These are phyloP conservation scores for Pestalotiopsis sp. DNA, from an alignment of 2,329 filamentous ascomycete genomes.

Conservation along the genomic window DNA sequence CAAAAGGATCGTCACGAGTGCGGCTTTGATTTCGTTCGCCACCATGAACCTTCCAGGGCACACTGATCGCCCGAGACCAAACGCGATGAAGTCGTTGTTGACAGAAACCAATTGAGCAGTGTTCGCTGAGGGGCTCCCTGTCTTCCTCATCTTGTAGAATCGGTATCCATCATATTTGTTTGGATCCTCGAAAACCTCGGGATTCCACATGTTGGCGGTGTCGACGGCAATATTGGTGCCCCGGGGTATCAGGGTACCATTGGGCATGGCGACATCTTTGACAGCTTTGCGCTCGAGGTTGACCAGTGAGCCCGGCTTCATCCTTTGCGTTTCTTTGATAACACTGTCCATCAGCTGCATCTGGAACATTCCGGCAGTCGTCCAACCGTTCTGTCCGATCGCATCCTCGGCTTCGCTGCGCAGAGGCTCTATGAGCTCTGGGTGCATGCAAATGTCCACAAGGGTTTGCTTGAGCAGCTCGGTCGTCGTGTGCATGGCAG, in stretches of 20 bases:
- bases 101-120: constrained; percentile 39
- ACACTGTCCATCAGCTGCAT: constrained; percentile 10
- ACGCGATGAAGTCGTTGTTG: constrained; percentile 23
- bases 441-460: neutral
- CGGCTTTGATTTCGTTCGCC: constrained; percentile 4
- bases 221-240: neutral
- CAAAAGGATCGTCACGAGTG: neutral
- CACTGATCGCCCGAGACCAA: neutral
- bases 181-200: neutral
- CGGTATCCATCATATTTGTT: neutral
- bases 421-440: constrained; percentile 1
- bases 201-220: neutral
- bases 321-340: constrained; percentile 6
- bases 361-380: neutral
- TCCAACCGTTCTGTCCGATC: neutral
- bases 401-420: neutral
- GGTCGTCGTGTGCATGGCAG: constrained; percentile 3
- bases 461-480: neutral
- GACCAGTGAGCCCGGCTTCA: neutral
- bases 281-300: neutral
- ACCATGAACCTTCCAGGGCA: constrained; percentile 8
- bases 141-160: neutral
- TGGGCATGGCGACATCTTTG: neutral
- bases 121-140: constrained; percentile 27
- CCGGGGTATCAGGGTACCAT: neutral